Conservation (phyloP, 2,329 filamentous ascomycete species). For the Colletotrichum sp. region DNA sequence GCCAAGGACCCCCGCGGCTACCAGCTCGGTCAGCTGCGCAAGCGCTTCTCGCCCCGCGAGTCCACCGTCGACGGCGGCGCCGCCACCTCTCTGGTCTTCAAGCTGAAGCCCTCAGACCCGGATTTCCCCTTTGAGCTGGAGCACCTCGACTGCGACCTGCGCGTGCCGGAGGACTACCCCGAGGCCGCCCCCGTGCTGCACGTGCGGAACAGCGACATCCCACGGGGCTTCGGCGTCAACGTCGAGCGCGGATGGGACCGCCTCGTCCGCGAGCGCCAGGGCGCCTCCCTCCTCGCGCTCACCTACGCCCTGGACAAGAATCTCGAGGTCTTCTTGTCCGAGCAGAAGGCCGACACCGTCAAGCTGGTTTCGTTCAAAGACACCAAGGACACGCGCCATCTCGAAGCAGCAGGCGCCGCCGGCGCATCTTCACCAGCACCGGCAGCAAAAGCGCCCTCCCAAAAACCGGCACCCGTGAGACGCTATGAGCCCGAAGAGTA, state of each 20-base stretch:
- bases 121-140: constrained; percentile 83
- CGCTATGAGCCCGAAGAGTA: constrained; percentile 48
- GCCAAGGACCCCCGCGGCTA: constrained; percentile 73
- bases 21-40: constrained; percentile 74
- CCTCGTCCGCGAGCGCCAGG: constrained; percentile 60
- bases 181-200: constrained; percentile 60
- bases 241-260: constrained; percentile 76
- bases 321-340: constrained; percentile 72
- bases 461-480: constrained; percentile 19
- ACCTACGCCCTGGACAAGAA: constrained; percentile 75
- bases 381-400: constrained; percentile 49
- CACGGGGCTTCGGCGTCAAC: constrained; percentile 75
- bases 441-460: neutral
- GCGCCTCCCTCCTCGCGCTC: constrained; percentile 66
- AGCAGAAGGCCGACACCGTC: constrained; percentile 74
- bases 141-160: constrained; percentile 69
- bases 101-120: constrained; percentile 75
- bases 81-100: constrained; percentile 65
- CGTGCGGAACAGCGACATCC: constrained; percentile 72
- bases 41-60: constrained; percentile 63
- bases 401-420: constrained; percentile 28
- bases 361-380: constrained; percentile 70
- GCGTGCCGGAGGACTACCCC: constrained; percentile 70
- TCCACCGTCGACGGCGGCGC: constrained; percentile 46
- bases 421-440: neutral